Evolutionary conservation across 148 eudicot genomes (phyloP).

Genomic region (Polygonum aviculare): DNA sequence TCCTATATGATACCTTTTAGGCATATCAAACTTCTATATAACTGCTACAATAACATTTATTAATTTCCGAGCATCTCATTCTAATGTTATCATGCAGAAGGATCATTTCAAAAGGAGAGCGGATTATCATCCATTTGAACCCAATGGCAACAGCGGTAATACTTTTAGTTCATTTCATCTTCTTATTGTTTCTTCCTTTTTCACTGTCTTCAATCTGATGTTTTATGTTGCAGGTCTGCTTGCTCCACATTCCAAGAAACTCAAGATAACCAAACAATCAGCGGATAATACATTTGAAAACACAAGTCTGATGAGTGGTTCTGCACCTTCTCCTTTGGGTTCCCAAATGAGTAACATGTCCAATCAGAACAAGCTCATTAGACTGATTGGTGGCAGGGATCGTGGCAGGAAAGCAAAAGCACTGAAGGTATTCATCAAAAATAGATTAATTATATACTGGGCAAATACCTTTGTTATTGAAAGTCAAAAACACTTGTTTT

Average conservation of each 20-base stretch:
- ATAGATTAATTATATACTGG: neutral
- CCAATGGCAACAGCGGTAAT: conserved; percentile 69
- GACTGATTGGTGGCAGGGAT: conserved; percentile 67
- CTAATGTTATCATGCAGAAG: conserved; percentile 38
- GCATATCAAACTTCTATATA: neutral
- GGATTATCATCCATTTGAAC: conserved; percentile 57
- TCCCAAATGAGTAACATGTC: conserved; percentile 91
- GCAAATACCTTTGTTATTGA: neutral
- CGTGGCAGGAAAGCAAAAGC: conserved; percentile 62
- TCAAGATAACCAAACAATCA: conserved; percentile 53
- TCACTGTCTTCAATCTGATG: neutral
- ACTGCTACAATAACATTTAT: neutral
- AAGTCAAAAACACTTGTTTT: neutral
- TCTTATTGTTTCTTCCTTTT: neutral
- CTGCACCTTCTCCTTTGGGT: conserved; percentile 72
- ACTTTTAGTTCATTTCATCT: conserved; percentile 4
- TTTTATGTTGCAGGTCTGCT: conserved; percentile 35
- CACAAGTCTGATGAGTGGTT: conserved; percentile 35
- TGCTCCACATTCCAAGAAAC: conserved; percentile 63
- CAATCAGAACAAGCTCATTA: conserved; percentile 67
- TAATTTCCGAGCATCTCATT: neutral
- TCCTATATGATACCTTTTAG: neutral
- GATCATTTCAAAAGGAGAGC: conserved; percentile 57
- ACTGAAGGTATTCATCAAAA: conserved; percentile 48
- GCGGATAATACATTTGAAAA: conserved; percentile 63